These are phyloP conservation scores for Chrysanthemum seticuspe DNA, from an alignment of 129 eudicot species.

Conservation along the genomic window DNA sequence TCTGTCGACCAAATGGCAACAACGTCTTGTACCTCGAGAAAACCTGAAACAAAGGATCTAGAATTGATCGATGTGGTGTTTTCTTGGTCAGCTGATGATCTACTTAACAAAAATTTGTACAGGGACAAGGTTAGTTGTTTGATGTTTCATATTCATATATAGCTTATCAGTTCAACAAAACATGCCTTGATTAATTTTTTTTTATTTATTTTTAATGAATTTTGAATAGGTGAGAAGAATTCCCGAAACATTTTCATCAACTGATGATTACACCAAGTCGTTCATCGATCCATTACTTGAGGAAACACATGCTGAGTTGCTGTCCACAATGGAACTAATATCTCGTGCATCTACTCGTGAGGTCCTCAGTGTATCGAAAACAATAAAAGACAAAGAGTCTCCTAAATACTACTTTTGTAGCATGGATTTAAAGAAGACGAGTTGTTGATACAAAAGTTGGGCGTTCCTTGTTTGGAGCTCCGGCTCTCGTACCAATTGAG, in stretches of 20 bases:
- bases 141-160: too few species aligned
- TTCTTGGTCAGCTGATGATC: constrained; percentile 10
- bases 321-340: constrained; percentile 29
- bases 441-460: too few species aligned
- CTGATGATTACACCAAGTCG: constrained; percentile 32
- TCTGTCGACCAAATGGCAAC: too few species aligned
- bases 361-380: constrained; percentile 3
- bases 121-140: constrained; percentile 2
- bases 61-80: constrained; percentile 6
- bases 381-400: constrained; percentile 1
- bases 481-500: too few species aligned
- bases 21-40: neutral
- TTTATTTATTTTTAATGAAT: neutral
- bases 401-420: constrained; percentile 27
- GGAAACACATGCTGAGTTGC: constrained; percentile 54
- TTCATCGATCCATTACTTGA: constrained; percentile 53
- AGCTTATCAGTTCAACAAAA: too few species aligned
- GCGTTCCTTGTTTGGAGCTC: too few species aligned
- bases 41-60: neutral
- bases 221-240: constrained; percentile 42
- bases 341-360: constrained; percentile 35
- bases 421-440: constrained; percentile 17
- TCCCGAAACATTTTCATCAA: constrained; percentile 40
- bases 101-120: constrained; percentile 8
- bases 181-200: too few species aligned